phyloP scores from a whole-genome alignment of 345 rosid species.

The Xanthoceras sorbifolium region DNA sequence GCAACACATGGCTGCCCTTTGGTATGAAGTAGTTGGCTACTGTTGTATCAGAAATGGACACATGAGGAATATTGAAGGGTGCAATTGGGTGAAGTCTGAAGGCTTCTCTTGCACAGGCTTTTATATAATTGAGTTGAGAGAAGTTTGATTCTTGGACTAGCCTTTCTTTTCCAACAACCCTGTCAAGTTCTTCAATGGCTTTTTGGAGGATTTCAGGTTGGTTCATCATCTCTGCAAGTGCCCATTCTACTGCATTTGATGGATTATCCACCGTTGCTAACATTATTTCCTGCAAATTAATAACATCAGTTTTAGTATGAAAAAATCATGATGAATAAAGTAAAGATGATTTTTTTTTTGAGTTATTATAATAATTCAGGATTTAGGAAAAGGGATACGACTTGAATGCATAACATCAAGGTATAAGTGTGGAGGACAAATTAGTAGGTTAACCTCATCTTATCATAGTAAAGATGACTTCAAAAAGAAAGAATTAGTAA shows the following conservation, averaged over 20 bases:
- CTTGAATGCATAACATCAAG: no score
- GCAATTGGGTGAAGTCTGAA: constrained; percentile 55
- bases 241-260: constrained; percentile 61
- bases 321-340: no score
- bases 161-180: constrained; percentile 45
- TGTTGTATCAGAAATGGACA: constrained; percentile 22
- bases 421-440: no score
- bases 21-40: constrained; percentile 53
- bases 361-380: no score
- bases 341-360: no score
- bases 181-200: constrained; percentile 46
- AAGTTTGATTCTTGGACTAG: constrained; percentile 55
- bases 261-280: constrained; percentile 56
- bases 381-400: no score
- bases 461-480: no score
- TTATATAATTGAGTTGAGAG: constrained; percentile 40
- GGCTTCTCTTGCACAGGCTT: constrained; percentile 53
- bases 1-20: constrained; percentile 46
- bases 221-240: constrained; percentile 56
- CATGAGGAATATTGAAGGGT: constrained; percentile 49
- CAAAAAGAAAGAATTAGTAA: no score
- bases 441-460: no score
- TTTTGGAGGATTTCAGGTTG: constrained; percentile 38
- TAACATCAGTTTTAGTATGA: background rate
- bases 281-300: constrained; percentile 49